These are phyloP conservation scores for Cordyceps fumosorosea DNA, from an alignment of 2,329 filamentous ascomycete genomes.

Conservation along the genomic window DNA sequence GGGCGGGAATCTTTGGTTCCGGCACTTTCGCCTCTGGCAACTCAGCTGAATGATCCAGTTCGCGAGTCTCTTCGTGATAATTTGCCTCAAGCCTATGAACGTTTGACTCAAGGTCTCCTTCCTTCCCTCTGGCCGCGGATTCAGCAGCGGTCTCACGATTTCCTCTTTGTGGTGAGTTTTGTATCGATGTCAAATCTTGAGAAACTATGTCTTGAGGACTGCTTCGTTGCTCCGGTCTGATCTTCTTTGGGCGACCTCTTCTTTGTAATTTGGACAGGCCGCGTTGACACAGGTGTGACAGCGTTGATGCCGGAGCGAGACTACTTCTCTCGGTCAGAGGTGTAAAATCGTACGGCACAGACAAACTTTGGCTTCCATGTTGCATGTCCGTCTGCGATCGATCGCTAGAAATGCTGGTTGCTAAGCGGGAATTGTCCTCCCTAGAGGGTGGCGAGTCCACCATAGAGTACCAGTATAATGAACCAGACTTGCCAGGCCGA, in stretches of 20 bases:
- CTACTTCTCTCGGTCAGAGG: background rate
- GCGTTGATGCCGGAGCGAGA: slow-evolving; percentile 14
- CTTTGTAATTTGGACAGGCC: slow-evolving; percentile 19
- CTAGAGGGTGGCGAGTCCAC: slow-evolving; percentile 24
- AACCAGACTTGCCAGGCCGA: slow-evolving; percentile 31
- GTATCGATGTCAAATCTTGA: background rate
- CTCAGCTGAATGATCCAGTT: background rate
- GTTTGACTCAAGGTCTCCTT: background rate
- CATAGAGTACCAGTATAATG: slow-evolving; percentile 29
- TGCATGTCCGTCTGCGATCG: background rate
- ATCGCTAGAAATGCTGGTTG: background rate
- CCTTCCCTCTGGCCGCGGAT: background rate
- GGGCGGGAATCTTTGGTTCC: background rate
- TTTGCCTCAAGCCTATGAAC: background rate
- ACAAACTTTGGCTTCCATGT: background rate
- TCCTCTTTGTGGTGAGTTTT: background rate
- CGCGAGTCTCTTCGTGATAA: background rate
- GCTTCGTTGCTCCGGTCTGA: slow-evolving; percentile 1
- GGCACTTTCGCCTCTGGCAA: background rate
- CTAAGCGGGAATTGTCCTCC: slow-evolving; percentile 2
- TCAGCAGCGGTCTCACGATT: background rate
- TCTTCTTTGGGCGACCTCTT: slow-evolving; percentile 25
- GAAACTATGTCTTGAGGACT: background rate
- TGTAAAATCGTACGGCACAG: background rate
- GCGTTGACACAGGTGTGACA: slow-evolving; percentile 22